Evolutionary conservation across 2,329 filamentous ascomycete species (phyloP).

Genomic region (Conoideocrella luteorostrata): DNA sequence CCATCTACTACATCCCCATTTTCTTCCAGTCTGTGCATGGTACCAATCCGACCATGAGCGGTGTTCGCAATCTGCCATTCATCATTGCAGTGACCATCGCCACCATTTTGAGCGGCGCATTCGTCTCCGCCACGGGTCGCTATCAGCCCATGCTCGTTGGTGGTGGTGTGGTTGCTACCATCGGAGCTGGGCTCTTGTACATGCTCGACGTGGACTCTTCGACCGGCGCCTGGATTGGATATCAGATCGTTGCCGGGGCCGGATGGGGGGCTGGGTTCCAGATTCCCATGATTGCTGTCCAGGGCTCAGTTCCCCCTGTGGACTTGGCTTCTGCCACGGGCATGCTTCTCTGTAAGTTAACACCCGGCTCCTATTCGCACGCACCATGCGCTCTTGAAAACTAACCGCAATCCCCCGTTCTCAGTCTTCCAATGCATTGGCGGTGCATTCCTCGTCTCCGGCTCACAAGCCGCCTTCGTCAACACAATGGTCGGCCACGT

Average conservation of each 20-base stretch:
- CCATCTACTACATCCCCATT: slow-evolving; percentile 42
- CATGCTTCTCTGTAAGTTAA: slow-evolving; percentile 35
- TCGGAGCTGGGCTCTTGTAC: slow-evolving; percentile 38
- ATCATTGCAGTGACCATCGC: slow-evolving; percentile 38
- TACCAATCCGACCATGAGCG: slow-evolving; percentile 31
- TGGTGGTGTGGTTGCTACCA: slow-evolving; percentile 35
- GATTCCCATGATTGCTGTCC: slow-evolving; percentile 44
- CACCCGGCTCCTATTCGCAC: slow-evolving; percentile 2
- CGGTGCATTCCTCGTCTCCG: slow-evolving; percentile 43
- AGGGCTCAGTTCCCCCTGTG: slow-evolving; percentile 30
- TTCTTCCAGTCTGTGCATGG: slow-evolving; percentile 39
- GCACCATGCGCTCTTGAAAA: no score
- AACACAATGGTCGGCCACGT: slow-evolving; percentile 35
- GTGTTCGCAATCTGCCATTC: slow-evolving; percentile 39
- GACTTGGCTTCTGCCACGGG: slow-evolving; percentile 43
- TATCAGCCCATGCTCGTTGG: slow-evolving; percentile 40
- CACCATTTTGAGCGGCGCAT: slow-evolving; percentile 31
- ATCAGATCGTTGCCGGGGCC: slow-evolving; percentile 44
- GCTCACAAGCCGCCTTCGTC: slow-evolving; percentile 39
- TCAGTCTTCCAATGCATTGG: slow-evolving; percentile 43
- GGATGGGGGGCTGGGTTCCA: slow-evolving; percentile 40
- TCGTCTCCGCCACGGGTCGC: slow-evolving; percentile 32
- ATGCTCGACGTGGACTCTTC: slow-evolving; percentile 31
- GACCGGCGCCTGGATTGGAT: slow-evolving; percentile 44
- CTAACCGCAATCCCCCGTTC: background rate